Evolutionary conservation across 805 yeast species (phyloP), one percentile per base, ranked within the genome.

Genomic region (Pichia californica): DNA sequence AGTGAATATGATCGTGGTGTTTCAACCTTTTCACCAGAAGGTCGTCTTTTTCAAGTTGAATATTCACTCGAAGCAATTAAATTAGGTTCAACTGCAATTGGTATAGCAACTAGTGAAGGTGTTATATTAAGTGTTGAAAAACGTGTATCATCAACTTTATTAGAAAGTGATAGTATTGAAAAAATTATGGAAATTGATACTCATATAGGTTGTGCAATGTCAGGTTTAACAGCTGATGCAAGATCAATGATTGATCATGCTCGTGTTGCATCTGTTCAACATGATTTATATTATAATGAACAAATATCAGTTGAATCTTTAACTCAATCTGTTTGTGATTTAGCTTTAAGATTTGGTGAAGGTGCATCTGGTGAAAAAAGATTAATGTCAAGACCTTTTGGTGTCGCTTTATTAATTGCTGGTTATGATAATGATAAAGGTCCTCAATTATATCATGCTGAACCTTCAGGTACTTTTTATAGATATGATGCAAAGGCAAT

Each of bases 1-100:
- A 85, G 95, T 69, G 99, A 93, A 73, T 93, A 93, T 66, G 99
- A 93, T 63, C 84, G 99, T 66, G 99, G 99, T 51, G 99, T 93
- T 39, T 84, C 94, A 59, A 94, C 99, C 8, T 93, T 94, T 65
- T 89, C 98, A 2, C 99, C 99, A 21, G 99, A 94, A 64, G 99
- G 99, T 21, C 84, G 99, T 62, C 71, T 93, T 49, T 93, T 93
- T 70, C 99, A 93, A 68, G 99, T 93, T 35, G 99, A 93, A 64
- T 93, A 93, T 64, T 93, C 99, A 9, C 70, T 93, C 45, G 99
- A 93, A 66, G 99, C 99, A 37, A 93, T 93, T 65, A 93, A 93
- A 73, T 71, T 80, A 33, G 96, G 96, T n/a, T 88, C 97, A 35
- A 93, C 99, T 2, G 99, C 99, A 48, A 89, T 93, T 58, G 99